These are phyloP conservation scores for Chaetomium strumarium DNA, from an alignment of 2,329 filamentous ascomycete genomes.

Conservation along the genomic window DNA sequence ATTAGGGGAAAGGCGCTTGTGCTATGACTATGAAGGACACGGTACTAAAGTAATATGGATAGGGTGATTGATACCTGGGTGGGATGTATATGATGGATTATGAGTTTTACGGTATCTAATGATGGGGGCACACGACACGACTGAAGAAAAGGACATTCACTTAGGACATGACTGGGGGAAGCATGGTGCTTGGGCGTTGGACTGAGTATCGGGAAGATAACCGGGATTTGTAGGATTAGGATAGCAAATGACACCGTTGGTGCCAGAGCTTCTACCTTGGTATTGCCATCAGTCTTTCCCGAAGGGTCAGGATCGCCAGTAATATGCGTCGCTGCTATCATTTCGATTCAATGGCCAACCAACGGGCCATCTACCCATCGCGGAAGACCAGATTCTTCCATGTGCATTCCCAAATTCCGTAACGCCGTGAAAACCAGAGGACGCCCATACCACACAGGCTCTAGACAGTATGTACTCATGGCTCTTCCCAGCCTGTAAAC, in stretches of 20 bases:
- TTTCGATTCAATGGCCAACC: neutral
- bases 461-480: conserved; percentile 6
- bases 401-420: conserved; percentile 7
- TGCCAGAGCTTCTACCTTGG: neutral
- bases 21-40: neutral
- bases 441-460: conserved; percentile 3
- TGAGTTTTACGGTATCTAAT: neutral
- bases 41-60: neutral
- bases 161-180: conserved; percentile 5
- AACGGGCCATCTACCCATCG: neutral
- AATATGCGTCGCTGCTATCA: neutral
- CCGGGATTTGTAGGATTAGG: conserved; percentile 5
- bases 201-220: neutral
- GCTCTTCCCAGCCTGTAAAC: conserved; percentile 15
- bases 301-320: neutral
- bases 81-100: neutral
- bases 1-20: no score
- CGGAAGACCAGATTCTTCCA: conserved; percentile 1
- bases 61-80: neutral
- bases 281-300: neutral
- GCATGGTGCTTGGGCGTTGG: neutral
- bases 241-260: neutral
- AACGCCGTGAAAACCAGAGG: conserved; percentile 12
- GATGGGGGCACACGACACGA: neutral
- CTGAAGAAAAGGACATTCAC: neutral